phyloP scores from a whole-genome alignment of 2,329 filamentous ascomycete species.

The Graphilbum fragrans region DNA sequence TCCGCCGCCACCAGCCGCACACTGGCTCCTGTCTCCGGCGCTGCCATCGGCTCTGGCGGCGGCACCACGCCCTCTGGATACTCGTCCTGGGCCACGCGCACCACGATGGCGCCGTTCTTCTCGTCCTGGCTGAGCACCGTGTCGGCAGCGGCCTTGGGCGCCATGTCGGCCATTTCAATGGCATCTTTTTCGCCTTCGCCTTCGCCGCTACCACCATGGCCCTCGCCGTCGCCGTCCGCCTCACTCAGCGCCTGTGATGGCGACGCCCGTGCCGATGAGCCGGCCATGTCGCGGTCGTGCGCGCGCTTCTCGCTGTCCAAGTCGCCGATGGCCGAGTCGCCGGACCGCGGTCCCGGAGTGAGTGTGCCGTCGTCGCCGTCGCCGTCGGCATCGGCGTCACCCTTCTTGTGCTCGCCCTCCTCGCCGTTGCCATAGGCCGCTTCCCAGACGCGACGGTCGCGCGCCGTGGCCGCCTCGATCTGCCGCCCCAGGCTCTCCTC shows the following conservation, averaged over 20 bases:
- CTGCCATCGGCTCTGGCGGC: not conserved
- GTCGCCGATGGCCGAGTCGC: constrained; percentile 39
- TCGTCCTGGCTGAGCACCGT: constrained; percentile 27
- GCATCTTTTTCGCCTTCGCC: constrained; percentile 22
- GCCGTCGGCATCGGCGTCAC: constrained; percentile 15
- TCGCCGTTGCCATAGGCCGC: constrained; percentile 56
- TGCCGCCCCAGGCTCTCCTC: constrained; percentile 60
- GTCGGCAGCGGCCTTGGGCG: constrained; percentile 22
- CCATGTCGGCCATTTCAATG: constrained; percentile 44
- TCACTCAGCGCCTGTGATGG: constrained; percentile 18
- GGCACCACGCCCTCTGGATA: not conserved
- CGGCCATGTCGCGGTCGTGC: constrained; percentile 17
- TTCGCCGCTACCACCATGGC: constrained; percentile 9
- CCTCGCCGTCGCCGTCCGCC: not conserved
- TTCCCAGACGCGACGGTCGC: constrained; percentile 64
- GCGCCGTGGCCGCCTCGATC: constrained; percentile 48
- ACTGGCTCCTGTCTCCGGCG: not conserved
- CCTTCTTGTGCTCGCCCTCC: constrained; percentile 15
- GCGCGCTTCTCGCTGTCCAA: constrained; percentile 32
- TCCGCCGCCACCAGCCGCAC: not conserved
- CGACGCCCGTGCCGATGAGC: constrained; percentile 19
- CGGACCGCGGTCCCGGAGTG: not conserved
- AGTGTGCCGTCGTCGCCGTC: constrained; percentile 17
- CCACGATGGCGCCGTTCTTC: constrained; percentile 35
- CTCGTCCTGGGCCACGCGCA: constrained; percentile 41